Percentiles rank a stretch among this genome's conserved stretches.
phyloP scores from a whole-genome alignment of 495 filamentous ascomycete genomes.

The Podospora pseudocomata region DNA sequence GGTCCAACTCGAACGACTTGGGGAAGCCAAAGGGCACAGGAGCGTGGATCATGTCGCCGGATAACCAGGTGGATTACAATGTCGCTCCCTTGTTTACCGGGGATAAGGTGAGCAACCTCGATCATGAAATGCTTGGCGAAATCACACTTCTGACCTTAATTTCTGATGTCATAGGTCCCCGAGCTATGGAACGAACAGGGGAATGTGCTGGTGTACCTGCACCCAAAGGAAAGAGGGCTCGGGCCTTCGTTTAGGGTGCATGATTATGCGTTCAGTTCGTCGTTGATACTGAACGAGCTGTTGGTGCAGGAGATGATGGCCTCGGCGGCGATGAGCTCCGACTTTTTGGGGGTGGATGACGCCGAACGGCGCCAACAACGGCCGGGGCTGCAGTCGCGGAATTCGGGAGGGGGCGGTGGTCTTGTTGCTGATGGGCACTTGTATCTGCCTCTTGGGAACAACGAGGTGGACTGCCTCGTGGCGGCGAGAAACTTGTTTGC shows the following conservation, averaged over 20 bases:
- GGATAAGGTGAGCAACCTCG: constrained; percentile 49
- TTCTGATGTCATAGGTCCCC: constrained; percentile 53
- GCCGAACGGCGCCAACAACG: constrained; percentile 43
- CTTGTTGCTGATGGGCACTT: constrained; percentile 56
- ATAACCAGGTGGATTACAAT: constrained; percentile 60
- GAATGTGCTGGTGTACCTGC: constrained; percentile 81
- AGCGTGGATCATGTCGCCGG: constrained; percentile 62
- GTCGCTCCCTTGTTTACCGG: constrained; percentile 52
- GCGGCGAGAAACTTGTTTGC: constrained; percentile 87
- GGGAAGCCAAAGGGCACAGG: constrained; percentile 28
- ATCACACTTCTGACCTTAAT: constrained; percentile 3
- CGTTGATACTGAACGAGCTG: constrained; percentile 62
- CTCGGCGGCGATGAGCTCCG: constrained; percentile 30
- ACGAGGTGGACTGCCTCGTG: constrained; percentile 64
- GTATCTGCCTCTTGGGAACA: constrained; percentile 54
- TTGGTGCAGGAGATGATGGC: constrained; percentile 59
- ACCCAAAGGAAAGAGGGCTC: constrained; percentile 60
- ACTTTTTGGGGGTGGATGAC: constrained; percentile 39
- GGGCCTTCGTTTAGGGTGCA: constrained; percentile 76
- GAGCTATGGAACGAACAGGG: constrained; percentile 88
- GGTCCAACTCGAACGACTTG: constrained; percentile 38
- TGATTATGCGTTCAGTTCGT: constrained; percentile 67
- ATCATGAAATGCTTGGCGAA: background rate
- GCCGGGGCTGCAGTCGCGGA: constrained; percentile 22
- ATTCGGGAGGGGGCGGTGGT: background rate